phyloP scores from a whole-genome alignment of 1,284 basidiomycete species.

The Cutaneotrichosporon daszewskae region DNA sequence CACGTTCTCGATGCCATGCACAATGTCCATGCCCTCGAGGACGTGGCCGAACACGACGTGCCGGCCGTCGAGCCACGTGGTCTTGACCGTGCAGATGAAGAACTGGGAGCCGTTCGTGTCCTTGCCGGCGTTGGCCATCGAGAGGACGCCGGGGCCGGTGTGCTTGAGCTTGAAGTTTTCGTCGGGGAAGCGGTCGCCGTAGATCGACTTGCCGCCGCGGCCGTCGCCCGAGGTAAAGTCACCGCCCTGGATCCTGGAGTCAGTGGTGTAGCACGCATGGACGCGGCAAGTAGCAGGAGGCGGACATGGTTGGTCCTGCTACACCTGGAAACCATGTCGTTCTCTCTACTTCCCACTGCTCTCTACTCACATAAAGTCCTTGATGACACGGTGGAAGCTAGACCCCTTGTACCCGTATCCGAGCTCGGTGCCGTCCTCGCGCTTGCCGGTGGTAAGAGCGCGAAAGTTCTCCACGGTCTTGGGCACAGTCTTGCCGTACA shows the following conservation, averaged over 20 bases:
- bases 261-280: background rate
- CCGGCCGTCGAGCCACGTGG: conserved; percentile 56
- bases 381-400: conserved; percentile 65
- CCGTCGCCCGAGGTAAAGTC: conserved; percentile 64
- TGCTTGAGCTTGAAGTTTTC: conserved; percentile 89
- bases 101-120: conserved; percentile 50
- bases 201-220: conserved; percentile 59
- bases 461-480: conserved; percentile 68
- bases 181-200: conserved; percentile 57
- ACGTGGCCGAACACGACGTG: conserved; percentile 82
- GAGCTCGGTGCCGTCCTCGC: conserved; percentile 68
- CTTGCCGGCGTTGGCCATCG: conserved; percentile 80
- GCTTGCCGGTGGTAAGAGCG: conserved; percentile 64
- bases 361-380: conserved; percentile 63
- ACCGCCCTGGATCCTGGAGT: conserved; percentile 59
- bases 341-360: too few relatives aligned
- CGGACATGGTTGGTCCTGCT: too few relatives aligned
- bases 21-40: conserved; percentile 81
- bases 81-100: conserved; percentile 72
- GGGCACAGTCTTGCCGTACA: conserved; percentile 84
- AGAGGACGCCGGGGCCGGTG: conserved; percentile 74
- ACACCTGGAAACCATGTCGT: too few relatives aligned
- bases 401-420: conserved; percentile 67
- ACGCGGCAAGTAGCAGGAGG: too few relatives aligned
- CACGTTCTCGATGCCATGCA: conserved; percentile 61